Conservation (phyloP, 2,329 filamentous ascomycete genomes). For the Penicillium aurantiogriseum region DNA sequence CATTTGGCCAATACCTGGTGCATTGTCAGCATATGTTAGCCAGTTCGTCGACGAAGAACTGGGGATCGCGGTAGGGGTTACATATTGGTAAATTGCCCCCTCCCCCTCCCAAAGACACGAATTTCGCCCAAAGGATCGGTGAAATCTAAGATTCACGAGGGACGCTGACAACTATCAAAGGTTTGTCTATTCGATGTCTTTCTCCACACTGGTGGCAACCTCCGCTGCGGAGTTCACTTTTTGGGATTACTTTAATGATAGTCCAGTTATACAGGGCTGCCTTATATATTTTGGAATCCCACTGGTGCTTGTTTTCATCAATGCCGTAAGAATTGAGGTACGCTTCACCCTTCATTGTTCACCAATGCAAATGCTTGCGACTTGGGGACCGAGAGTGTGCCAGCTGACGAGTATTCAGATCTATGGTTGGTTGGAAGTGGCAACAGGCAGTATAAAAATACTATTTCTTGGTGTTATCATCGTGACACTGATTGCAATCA, state of each 20-base stretch:
- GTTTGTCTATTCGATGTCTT: neutral
- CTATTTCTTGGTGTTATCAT: neutral
- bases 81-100: neutral
- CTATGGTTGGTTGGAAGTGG: neutral
- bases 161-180: neutral
- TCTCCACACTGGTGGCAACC: neutral
- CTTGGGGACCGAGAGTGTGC: neutral
- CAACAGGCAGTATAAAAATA: neutral
- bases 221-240: neutral
- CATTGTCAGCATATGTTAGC: slow-evolving; percentile 36
- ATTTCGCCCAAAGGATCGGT: neutral
- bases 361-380: neutral
- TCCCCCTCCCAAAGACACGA: neutral
- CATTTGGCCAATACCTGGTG: slow-evolving; percentile 40
- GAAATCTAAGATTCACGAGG: neutral
- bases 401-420: neutral
- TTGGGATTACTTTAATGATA: neutral
- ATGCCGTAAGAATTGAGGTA: neutral
- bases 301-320: neutral
- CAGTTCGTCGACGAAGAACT: slow-evolving; percentile 5
- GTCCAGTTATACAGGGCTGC: neutral
- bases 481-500: neutral
- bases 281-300: neutral
- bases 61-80: neutral
- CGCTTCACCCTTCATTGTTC: neutral